Conservation (phyloP, 495 filamentous ascomycete genomes). For the Clavariopsis aquatica region DNA sequence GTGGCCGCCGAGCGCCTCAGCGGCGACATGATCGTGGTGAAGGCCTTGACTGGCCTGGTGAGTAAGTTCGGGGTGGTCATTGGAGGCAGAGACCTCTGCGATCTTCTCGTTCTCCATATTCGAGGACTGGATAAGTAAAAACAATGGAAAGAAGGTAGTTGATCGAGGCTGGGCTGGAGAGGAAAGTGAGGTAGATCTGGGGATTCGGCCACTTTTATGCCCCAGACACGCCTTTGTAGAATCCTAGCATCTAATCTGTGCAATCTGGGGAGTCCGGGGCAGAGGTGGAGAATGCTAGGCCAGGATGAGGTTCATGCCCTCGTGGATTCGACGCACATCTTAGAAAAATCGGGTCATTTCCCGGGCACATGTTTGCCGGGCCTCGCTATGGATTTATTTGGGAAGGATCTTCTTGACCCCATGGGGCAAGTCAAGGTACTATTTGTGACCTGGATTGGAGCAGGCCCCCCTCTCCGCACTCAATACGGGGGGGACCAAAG, state of each 20-base stretch:
- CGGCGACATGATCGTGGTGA: conserved; percentile 30
- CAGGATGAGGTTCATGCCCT: neutral
- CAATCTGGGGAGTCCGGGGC: neutral
- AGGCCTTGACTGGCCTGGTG: conserved; percentile 6
- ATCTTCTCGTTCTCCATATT: conserved; percentile 10
- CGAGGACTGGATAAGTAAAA: neutral
- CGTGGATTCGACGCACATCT: neutral
- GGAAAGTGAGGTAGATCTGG: neutral
- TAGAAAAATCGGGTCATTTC: neutral
- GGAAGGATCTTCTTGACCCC: neutral
- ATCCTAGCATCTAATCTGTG: neutral
- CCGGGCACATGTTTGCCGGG: neutral
- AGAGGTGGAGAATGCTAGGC: neutral
- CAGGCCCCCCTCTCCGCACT: neutral
- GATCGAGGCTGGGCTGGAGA: neutral
- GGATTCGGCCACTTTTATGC: neutral
- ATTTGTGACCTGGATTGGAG: neutral
- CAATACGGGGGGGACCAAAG: neutral
- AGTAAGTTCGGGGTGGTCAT: neutral
- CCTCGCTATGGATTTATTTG: neutral
- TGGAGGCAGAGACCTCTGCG: neutral
- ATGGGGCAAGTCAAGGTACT: neutral
- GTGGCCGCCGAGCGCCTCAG: conserved; percentile 28
- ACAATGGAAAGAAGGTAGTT: neutral
- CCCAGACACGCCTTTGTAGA: neutral